Percentiles rank a stretch among this genome's conserved stretches.
Evolutionary conservation across 768 basidiomycete genomes (phyloP).

Genomic region (Hemileccinum rubropunctum): DNA sequence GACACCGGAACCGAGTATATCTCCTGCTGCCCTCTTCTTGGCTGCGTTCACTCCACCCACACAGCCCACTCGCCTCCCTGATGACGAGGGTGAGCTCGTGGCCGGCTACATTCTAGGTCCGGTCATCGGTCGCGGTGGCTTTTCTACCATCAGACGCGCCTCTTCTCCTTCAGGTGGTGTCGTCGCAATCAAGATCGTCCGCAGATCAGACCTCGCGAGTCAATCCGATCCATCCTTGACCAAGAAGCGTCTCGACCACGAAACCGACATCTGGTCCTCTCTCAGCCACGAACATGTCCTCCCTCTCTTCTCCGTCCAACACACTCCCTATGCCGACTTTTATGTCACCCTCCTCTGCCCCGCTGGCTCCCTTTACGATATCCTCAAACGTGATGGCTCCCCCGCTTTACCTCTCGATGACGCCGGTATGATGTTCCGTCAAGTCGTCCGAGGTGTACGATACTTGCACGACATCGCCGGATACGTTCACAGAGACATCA

Average conservation of each 20-base stretch:
- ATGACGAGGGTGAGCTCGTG: constrained; percentile 66
- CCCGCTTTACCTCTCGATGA: constrained; percentile 75
- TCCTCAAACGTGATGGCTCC: constrained; percentile 66
- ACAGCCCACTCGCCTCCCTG: constrained; percentile 41
- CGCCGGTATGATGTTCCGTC: constrained; percentile 80
- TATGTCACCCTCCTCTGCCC: constrained; percentile 84
- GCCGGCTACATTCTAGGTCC: constrained; percentile 74
- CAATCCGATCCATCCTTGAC: constrained; percentile 46
- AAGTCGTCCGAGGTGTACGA: constrained; percentile 77
- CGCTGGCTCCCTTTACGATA: constrained; percentile 81
- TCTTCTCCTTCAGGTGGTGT: constrained; percentile 59
- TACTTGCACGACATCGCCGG: constrained; percentile 78
- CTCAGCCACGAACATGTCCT: constrained; percentile 85
- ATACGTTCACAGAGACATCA: constrained; percentile 91
- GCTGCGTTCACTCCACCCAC: constrained; percentile 53
- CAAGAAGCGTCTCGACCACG: constrained; percentile 61
- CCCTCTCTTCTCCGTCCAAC: constrained; percentile 68
- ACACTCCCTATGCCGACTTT: constrained; percentile 64
- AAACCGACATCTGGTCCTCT: constrained; percentile 69
- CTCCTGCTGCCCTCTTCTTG: constrained; percentile 75
- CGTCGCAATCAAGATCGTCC: constrained; percentile 84
- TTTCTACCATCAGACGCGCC: constrained; percentile 76
- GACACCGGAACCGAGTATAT: constrained; percentile 31
- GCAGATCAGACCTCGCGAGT: constrained; percentile 52
- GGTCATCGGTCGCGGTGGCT: constrained; percentile 76